Base-by-base conservation (phyloP, 1,284 basidiomycete species). In the Sporisorium exsertum region DNA sequence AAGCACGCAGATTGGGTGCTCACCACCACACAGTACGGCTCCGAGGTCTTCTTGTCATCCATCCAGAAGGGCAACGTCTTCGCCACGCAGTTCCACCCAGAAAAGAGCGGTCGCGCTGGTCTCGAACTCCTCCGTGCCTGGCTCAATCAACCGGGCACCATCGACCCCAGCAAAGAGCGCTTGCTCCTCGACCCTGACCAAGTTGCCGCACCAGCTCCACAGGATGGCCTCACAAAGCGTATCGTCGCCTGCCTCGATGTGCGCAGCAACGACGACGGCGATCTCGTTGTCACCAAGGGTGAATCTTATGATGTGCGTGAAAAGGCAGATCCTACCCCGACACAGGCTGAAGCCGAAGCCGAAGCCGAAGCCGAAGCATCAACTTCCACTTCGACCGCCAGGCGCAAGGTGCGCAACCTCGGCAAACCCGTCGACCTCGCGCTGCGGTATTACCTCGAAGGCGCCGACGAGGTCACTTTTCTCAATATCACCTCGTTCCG, bases 401-500 rank as follows among this genome's bases (percentile, higher is more conserved):
- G 77, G 27, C 81, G 94, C 37, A 91, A 91, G 5, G 97, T 99
- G 7, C 92, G 97, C 73, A 99, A 99, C 86, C 91, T 99, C 67
- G 97, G 97, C 66, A 98, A 97, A 87, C 97, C 97, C 3, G 94
- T 99, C 81, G 91, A 94, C 42, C 91, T 99, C 57, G 93, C 96
- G 2, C 89, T 89, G 54, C 90, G 91, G 69, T 99, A 99, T 87
- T 98, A 93, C 87, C 87, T 88, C 18, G 90, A 91, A 52, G 96
- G 95, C 35, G 97, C 97, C 51, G 97, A 99, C 87, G 97, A 99
- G 87, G 89, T 99, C 54, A 96, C 94, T 82, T 92, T 99, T 80
- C 91, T 99, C 85, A 99, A 99, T 87, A 99, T 99, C 88, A 99
- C 97, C 9, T 97, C 95, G 61, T 99, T 99, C 91, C 93, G 97